A percentile compares a stretch with the other conserved stretches of the same genome.
phyloP scores from a whole-genome alignment of 768 basidiomycete genomes.

The Hygrocybe punicea region DNA sequence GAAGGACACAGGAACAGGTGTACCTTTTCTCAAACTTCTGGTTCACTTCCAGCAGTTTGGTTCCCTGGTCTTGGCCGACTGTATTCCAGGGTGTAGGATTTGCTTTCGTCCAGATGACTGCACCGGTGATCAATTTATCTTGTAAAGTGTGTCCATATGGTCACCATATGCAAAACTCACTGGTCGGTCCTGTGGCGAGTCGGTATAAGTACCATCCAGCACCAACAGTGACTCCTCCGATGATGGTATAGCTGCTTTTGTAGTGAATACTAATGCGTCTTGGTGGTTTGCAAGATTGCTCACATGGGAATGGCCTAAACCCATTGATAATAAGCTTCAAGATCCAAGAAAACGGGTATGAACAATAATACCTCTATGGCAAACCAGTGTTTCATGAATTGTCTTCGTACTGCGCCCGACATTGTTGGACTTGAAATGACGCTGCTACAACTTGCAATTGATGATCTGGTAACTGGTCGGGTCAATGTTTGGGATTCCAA shows the following conservation, averaged over 20 bases:
- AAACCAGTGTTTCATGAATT: conserved; percentile 64
- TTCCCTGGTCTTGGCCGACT: conserved; percentile 70
- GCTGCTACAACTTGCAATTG: too few relatives aligned
- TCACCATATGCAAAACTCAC: conserved; percentile 36
- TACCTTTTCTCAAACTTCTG: conserved; percentile 75
- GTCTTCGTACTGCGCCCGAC: conserved; percentile 33
- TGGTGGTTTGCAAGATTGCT: conserved; percentile 18
- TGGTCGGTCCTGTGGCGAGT: conserved; percentile 55
- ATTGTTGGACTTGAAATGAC: conserved; percentile 8
- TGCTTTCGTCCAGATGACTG: conserved; percentile 55
- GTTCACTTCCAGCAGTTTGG: conserved; percentile 65
- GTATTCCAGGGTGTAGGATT: conserved; percentile 92
- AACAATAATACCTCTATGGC: conserved; percentile 58
- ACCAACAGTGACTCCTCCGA: conserved; percentile 51
- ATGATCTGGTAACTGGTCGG: too few relatives aligned
- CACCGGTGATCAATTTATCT: too few relatives aligned
- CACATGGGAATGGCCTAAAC: conserved; percentile 53
- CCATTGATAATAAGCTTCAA: background rate
- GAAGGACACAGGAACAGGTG: conserved; percentile 21
- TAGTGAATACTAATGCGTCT: background rate
- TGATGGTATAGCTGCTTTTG: conserved; percentile 46
- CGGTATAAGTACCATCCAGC: conserved; percentile 67
- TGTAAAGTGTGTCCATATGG: too few relatives aligned
- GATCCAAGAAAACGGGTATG: conserved; percentile 1
- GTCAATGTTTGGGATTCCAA: background rate